Conservation (phyloP, 1,284 basidiomycete genomes). For the Rhizoctonia solani region DNA sequence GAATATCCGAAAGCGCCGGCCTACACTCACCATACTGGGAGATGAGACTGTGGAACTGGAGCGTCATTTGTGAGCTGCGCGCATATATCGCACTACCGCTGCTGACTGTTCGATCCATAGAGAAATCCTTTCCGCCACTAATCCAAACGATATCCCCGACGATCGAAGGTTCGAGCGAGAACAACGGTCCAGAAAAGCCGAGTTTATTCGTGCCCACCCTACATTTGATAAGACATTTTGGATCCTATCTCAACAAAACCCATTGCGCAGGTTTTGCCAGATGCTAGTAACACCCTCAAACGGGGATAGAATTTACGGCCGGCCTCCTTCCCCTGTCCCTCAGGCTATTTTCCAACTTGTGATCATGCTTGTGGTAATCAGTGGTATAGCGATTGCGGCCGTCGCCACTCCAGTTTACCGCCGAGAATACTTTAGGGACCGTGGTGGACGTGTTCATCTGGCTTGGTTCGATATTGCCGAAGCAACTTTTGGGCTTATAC, state of each 20-base stretch:
- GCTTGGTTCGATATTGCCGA: constrained; percentile 93
- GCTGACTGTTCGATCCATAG: constrained; percentile 48
- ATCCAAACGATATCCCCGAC: constrained; percentile 55
- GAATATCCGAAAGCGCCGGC: constrained; percentile 6
- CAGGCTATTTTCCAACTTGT: constrained; percentile 76
- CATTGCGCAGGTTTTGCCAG: constrained; percentile 79
- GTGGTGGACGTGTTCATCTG: constrained; percentile 65
- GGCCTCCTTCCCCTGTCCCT: constrained; percentile 65
- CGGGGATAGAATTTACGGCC: constrained; percentile 84
- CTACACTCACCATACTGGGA: neutral
- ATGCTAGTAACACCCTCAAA: constrained; percentile 80
- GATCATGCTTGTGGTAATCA: constrained; percentile 79
- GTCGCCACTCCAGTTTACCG: constrained; percentile 89
- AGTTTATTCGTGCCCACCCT: constrained; percentile 89
- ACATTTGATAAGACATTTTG: constrained; percentile 91
- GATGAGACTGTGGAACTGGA: constrained; percentile 23
- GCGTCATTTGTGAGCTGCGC: constrained; percentile 16
- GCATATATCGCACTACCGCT: neutral
- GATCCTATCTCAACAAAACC: constrained; percentile 83
- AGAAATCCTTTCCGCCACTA: constrained; percentile 67
- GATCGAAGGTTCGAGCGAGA: constrained; percentile 55
- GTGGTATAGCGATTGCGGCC: constrained; percentile 81
- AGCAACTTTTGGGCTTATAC: constrained; percentile 71
- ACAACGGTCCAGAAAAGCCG: constrained; percentile 78
- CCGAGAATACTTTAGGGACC: constrained; percentile 64